Evolutionary conservation across 2,329 filamentous ascomycete genomes (phyloP).

Genomic region (Hypoxylon sp.): DNA sequence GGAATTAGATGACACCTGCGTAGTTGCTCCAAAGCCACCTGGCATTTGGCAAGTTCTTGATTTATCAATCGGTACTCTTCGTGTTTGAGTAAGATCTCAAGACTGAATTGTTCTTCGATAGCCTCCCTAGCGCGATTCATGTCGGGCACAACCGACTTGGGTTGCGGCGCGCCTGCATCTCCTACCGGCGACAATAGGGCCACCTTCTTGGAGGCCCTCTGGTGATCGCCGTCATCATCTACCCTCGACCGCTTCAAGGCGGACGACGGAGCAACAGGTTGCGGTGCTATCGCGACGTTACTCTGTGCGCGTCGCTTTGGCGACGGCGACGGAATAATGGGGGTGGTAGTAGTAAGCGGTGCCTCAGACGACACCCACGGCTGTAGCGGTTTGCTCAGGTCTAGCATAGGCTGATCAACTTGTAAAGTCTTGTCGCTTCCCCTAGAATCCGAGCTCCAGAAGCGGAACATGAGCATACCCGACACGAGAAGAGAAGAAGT

Average conservation of each 20-base stretch:
- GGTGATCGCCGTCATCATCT: constrained; percentile 43
- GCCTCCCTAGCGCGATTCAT: constrained; percentile 69
- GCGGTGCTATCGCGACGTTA: constrained; percentile 47
- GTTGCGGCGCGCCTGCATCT: constrained; percentile 20
- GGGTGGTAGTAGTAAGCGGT: constrained; percentile 28
- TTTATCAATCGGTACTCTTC: constrained; percentile 93
- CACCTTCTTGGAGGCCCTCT: constrained; percentile 45
- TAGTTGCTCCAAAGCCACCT: constrained; percentile 90
- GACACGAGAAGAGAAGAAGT: constrained; percentile 36
- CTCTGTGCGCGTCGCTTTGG: constrained; percentile 45
- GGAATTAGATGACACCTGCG: constrained; percentile 92
- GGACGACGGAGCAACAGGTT: constrained; percentile 36
- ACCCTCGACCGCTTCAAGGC: constrained; percentile 55
- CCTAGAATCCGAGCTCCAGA: constrained; percentile 66
- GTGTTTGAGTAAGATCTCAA: constrained; percentile 93
- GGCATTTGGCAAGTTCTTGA: constrained; percentile 95
- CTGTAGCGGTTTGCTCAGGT: constrained; percentile 47
- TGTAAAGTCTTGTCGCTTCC: constrained; percentile 62
- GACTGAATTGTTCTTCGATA: constrained; percentile 86
- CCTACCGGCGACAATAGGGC: constrained; percentile 35
- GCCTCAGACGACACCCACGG: constrained; percentile 44
- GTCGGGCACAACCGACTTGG: constrained; percentile 38
- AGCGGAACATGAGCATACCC: constrained; percentile 66
- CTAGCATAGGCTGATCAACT: constrained; percentile 52
- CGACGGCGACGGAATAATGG: constrained; percentile 38